A percentile compares a stretch with the other conserved stretches of the same genome.
These are phyloP conservation scores for Coelastrella sp. DNA, from an alignment of 139 green algal species.

Conservation along the genomic window DNA sequence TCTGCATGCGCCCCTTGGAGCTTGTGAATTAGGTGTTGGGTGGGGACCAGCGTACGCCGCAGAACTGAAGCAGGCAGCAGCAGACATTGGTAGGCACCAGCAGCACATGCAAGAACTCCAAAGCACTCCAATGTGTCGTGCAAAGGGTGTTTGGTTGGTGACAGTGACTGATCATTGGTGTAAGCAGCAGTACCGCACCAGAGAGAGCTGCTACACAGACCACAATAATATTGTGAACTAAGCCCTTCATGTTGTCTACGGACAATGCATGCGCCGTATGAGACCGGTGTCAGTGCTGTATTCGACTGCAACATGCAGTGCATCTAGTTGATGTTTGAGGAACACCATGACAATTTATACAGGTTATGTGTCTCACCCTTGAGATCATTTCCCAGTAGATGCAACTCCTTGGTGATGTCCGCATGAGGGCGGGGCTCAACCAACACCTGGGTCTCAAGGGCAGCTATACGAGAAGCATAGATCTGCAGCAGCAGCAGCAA, in stretches of 20 bases:
- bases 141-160: too few relatives aligned
- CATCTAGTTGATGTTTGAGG: too few relatives aligned
- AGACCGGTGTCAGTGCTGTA: too few relatives aligned
- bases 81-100: too few relatives aligned
- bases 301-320: too few relatives aligned
- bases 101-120: too few relatives aligned
- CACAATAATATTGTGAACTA: too few relatives aligned
- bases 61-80: conserved; percentile 38
- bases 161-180: not conserved
- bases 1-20: conserved; percentile 27
- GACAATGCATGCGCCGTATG: too few relatives aligned
- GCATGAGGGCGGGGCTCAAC: conserved; percentile 12
- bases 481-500: conserved; percentile 2
- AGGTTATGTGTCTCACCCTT: conserved; percentile 24
- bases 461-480: conserved; percentile 25
- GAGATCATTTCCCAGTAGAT: conserved; percentile 42
- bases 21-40: conserved; percentile 49
- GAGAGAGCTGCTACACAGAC: too few relatives aligned
- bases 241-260: too few relatives aligned
- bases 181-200: not conserved
- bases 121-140: too few relatives aligned
- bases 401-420: conserved; percentile 46
- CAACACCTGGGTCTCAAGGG: conserved; percentile 39
- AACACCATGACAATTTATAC: too few relatives aligned
- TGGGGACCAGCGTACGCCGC: conserved; percentile 46